Percentiles rank a stretch among this genome's conserved stretches.
phyloP scores from a whole-genome alignment of 2,329 filamentous ascomycete species.

The Lecanicillium sp. region DNA sequence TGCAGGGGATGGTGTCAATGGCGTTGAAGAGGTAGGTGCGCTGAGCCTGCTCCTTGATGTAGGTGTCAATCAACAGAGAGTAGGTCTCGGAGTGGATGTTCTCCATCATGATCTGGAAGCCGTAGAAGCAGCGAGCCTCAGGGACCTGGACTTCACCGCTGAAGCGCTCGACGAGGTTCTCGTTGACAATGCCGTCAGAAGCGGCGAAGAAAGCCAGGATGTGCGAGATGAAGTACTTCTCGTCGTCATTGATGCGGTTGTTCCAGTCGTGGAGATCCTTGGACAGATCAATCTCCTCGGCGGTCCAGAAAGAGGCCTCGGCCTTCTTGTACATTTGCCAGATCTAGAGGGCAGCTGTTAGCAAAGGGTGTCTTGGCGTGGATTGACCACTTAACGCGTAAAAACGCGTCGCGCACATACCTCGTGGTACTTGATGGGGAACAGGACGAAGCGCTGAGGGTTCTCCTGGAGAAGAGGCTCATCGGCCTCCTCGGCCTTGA shows the following conservation, averaged over 20 bases:
- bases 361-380: conserved; percentile 18
- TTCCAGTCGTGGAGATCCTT: conserved; percentile 99
- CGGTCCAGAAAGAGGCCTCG: conserved; percentile 99
- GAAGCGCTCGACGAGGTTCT: conserved; percentile 98
- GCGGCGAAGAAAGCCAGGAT: conserved; percentile 98
- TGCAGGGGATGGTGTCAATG: conserved; percentile 97
- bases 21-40: conserved; percentile 94
- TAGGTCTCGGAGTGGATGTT: conserved; percentile 99
- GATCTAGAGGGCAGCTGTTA: conserved; percentile 55
- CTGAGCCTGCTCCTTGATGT: conserved; percentile 96
- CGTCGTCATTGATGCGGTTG: conserved; percentile 92
- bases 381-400: conserved; percentile 60
- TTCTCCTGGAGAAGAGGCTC: conserved; percentile 96
- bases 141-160: conserved; percentile 94
- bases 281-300: conserved; percentile 97
- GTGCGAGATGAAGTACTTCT: conserved; percentile 97
- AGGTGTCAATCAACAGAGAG: conserved; percentile 97
- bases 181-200: conserved; percentile 98
- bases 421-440: conserved; percentile 99
- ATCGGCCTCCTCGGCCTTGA: conserved; percentile 64
- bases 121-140: conserved; percentile 98
- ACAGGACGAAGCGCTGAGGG: conserved; percentile 90
- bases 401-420: conserved; percentile 53
- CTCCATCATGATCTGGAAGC: conserved; percentile 99
- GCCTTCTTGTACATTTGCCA: conserved; percentile 99